Conservation (phyloP, 1,284 basidiomycete species). For the Tausonia pullulans region DNA sequence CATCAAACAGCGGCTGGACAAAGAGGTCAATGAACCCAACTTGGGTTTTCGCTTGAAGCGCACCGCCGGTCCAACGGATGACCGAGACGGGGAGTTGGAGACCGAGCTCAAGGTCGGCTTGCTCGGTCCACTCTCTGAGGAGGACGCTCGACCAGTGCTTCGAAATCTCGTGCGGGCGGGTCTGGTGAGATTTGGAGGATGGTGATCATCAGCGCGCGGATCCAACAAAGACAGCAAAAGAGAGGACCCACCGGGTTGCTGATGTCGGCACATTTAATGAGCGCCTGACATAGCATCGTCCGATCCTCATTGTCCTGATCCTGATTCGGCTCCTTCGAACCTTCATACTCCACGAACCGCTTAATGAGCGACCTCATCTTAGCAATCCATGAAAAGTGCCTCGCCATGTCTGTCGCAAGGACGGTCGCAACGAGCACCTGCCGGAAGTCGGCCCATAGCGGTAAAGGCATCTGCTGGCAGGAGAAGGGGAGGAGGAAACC, state of each 20-base stretch:
- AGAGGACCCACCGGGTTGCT: conserved; percentile 69
- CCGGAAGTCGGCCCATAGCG: conserved; percentile 46
- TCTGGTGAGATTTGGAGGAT: conserved; percentile 38
- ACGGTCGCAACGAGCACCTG: conserved; percentile 66
- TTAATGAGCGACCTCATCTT: conserved; percentile 43
- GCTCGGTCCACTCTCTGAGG: conserved; percentile 79
- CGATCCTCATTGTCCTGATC: conserved; percentile 40
- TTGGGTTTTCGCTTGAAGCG: conserved; percentile 70
- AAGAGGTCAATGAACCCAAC: conserved; percentile 80
- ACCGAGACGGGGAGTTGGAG: conserved; percentile 63
- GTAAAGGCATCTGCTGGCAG: too few species aligned
- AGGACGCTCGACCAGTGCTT: conserved; percentile 81
- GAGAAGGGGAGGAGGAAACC: conserved; percentile 31
- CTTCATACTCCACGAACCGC: background rate
- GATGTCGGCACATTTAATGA: conserved; percentile 94
- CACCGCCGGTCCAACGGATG: conserved; percentile 48
- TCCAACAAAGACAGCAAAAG: background rate
- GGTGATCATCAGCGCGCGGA: background rate
- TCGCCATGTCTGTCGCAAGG: conserved; percentile 83
- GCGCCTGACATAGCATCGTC: conserved; percentile 69
- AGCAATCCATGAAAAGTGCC: conserved; percentile 73
- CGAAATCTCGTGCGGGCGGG: conserved; percentile 75
- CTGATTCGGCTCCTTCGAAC: conserved; percentile 24
- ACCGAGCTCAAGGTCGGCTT: conserved; percentile 66
- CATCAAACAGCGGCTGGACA: conserved; percentile 66